Evolutionary conservation across 129 eudicot genomes (phyloP).

Genomic region (Flaveria trinervia): DNA sequence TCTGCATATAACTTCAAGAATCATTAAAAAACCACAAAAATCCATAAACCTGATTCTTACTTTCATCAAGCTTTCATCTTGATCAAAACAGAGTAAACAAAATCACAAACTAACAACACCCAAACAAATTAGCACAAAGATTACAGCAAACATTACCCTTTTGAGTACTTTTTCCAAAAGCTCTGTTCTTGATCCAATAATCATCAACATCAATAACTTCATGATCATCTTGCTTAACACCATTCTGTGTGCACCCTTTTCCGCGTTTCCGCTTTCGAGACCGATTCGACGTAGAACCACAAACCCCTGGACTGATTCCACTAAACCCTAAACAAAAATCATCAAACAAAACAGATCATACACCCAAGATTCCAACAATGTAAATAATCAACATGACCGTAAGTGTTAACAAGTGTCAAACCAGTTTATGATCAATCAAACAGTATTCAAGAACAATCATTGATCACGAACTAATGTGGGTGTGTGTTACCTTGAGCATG

Average conservation of each 20-base stretch:
- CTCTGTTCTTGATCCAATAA: neutral
- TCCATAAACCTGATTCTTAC: neutral
- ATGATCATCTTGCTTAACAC: neutral
- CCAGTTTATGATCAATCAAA: neutral
- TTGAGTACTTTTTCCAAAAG: neutral
- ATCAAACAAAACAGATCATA: neutral
- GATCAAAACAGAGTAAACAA: neutral
- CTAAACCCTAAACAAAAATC: neutral
- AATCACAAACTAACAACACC: neutral
- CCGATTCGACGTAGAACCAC: constrained; percentile 2
- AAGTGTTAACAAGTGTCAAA: neutral
- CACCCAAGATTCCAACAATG: neutral
- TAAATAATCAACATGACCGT: neutral
- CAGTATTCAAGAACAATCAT: neutral
- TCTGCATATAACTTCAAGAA: neutral
- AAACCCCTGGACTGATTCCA: neutral
- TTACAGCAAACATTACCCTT: neutral
- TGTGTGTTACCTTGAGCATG: constrained; percentile 10
- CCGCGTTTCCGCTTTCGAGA: constrained; percentile 18
- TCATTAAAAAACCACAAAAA: neutral
- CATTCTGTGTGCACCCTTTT: neutral
- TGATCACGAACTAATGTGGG: neutral
- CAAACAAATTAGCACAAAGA: neutral
- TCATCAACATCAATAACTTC: constrained; percentile 33
- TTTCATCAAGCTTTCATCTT: neutral